Conservation (phyloP, 371 early-diverging fungal genomes). For the Phascolomyces articulosus region DNA sequence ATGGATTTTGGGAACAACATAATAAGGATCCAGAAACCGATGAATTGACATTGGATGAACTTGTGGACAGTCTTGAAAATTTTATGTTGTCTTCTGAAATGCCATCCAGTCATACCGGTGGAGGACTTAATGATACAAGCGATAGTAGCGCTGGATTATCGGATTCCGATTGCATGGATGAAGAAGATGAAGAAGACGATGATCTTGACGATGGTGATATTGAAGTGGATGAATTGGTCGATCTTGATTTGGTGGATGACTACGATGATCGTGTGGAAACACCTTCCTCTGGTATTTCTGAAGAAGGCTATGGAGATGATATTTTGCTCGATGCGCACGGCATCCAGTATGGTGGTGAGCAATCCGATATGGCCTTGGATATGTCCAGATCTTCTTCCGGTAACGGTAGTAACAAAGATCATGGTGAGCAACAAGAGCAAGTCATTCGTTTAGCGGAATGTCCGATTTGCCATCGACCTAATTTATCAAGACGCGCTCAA, state of each 20-base stretch:
- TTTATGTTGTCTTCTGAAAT: conserved; percentile 27
- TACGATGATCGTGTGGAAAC: conserved; percentile 3
- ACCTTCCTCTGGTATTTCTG: conserved; percentile 13
- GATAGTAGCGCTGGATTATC: not conserved
- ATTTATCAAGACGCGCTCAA: conserved; percentile 60
- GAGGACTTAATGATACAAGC: not conserved
- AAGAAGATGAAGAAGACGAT: conserved; percentile 15
- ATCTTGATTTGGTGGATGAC: not conserved
- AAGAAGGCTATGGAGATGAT: conserved; percentile 19
- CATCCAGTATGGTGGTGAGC: conserved; percentile 16
- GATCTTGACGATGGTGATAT: conserved; percentile 14
- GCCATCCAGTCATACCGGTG: not conserved
- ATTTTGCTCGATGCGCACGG: conserved; percentile 22
- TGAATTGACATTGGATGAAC: conserved; percentile 69
- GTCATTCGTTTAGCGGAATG: conserved; percentile 69
- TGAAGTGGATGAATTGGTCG: conserved; percentile 7
- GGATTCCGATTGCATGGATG: not conserved
- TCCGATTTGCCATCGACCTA: conserved; percentile 73
- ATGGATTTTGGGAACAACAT: conserved; percentile 62
- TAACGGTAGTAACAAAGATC: too few species aligned
- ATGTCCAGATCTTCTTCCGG: not conserved
- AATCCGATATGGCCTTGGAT: conserved; percentile 2
- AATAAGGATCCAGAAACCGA: conserved; percentile 59
- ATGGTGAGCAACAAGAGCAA: conserved; percentile 52
- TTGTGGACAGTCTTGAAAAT: conserved; percentile 67